Conservation (phyloP, 129 eudicot species). For the Ambrosia trifida region DNA sequence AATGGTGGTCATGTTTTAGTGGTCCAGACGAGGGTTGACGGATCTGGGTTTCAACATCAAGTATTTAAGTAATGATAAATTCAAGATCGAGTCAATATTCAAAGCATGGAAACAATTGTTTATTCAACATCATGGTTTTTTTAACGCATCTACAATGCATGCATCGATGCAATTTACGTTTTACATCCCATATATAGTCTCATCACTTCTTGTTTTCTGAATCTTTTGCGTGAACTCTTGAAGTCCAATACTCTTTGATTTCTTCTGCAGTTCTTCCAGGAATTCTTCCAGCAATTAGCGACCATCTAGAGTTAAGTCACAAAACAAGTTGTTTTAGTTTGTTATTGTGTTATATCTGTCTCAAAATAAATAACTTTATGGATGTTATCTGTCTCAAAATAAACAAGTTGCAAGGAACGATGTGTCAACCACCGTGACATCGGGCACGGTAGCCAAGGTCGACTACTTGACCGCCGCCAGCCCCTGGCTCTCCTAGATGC, state of each 20-base stretch:
- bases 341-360: neutral
- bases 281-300: conserved; percentile 59
- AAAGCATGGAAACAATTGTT: neutral
- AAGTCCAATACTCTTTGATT: conserved; percentile 49
- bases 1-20: too few relatives aligned
- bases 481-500: too few relatives aligned
- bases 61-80: neutral
- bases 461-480: too few relatives aligned
- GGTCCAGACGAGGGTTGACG: too few relatives aligned
- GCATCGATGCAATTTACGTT: neutral
- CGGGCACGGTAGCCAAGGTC: too few relatives aligned
- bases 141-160: conserved; percentile 1
- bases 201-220: conserved; percentile 7
- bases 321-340: neutral
- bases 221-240: conserved; percentile 22
- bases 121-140: conserved; percentile 17
- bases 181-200: neutral
- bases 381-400: neutral
- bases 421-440: too few relatives aligned
- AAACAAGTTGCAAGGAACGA: neutral
- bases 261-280: conserved; percentile 61
- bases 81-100: neutral
- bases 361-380: neutral
- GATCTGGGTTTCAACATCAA: too few relatives aligned
- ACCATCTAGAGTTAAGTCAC: conserved; percentile 35